Evolutionary conservation across 768 basidiomycete genomes (phyloP), one percentile per base, ranked within the genome.

Genomic region (Chalciporus sphaerocephalus): DNA sequence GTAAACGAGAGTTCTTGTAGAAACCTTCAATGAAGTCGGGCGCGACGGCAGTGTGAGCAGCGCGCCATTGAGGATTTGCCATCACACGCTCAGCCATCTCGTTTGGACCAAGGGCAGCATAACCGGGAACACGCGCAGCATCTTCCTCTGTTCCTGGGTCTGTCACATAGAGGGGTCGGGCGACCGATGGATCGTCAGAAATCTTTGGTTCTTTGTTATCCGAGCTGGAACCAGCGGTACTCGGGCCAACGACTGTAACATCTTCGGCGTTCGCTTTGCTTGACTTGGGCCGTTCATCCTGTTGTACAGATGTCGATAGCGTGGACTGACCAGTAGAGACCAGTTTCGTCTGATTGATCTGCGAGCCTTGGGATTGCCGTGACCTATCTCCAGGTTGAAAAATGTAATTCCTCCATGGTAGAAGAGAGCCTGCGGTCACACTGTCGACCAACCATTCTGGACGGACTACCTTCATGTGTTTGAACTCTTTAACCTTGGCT

Each of bases 401-500:
- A 3, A 79, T 76, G 59, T 79, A 96, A 47, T 84, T 72, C 44
- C 71, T 74, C 94, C 94, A 98, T 8, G 91, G 82, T 6, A 93
- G 75, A 9, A 96, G 70, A 7, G 64, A 58, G 0, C 81, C 82
- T 3, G 74, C 75, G 43, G 80, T 69, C n/a, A 77, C 79, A 53
- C 91, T 94, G 24, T 92, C 79, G 10, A 84, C 71, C 10, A 99
- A 74, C 96, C 96, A 99, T 46, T 84, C 83, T 0, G 93, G 92
- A 37, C 73, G 74, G 30, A 87, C 92, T 13, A 98, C 86, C 61
- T 93, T 96, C 85, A 95, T 87, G 33, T 85, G 65, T 62, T 85
- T 78, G 65, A 93, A 97, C 56, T 95, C 92, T 17, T 79, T 79
- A 35, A 92, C 77, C 67, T 98, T 99, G 33, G 83, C 81, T 0